Percentiles rank a stretch among this genome's conserved stretches.
Evolutionary conservation across 108 stramenopile species (phyloP).

Genomic region (Nannochloropsis salina): DNA sequence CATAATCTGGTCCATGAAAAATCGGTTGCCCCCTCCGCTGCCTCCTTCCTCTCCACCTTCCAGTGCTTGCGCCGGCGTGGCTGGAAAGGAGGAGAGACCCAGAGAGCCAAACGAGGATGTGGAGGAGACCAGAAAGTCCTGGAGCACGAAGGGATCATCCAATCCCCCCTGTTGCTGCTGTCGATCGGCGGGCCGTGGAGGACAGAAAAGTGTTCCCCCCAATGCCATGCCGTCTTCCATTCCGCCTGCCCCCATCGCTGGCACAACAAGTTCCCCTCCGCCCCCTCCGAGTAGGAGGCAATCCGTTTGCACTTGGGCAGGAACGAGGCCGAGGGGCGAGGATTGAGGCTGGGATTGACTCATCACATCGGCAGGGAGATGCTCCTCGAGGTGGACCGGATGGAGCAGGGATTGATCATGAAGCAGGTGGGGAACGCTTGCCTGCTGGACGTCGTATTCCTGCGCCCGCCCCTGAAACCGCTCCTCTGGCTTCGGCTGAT

Average conservation of each 20-base stretch:
- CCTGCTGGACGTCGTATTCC: too few relatives aligned
- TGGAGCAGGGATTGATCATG: background rate
- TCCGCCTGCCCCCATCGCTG: background rate
- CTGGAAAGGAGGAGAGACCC: slow-evolving; percentile 13
- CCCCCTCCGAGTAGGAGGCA: background rate
- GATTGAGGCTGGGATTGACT: too few relatives aligned
- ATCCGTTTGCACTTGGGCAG: background rate
- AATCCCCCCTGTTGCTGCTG: background rate
- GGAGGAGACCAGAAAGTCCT: background rate
- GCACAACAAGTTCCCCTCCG: background rate
- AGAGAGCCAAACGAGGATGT: slow-evolving; percentile 16
- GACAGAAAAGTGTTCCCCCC: background rate
- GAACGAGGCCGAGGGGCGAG: background rate
- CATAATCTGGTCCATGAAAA: background rate
- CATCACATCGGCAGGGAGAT: background rate
- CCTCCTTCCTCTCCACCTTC: background rate
- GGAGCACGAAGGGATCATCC: background rate
- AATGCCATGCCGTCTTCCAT: background rate
- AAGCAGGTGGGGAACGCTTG: background rate
- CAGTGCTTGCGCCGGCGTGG: background rate
- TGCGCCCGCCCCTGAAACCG: too few relatives aligned
- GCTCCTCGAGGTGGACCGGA: background rate
- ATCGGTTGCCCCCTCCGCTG: background rate
- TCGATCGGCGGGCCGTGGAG: background rate
- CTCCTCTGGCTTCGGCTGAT: too few relatives aligned